Evolutionary conservation across 495 filamentous ascomycete species (phyloP).

Genomic region (Pseudevernia furfuracea): DNA sequence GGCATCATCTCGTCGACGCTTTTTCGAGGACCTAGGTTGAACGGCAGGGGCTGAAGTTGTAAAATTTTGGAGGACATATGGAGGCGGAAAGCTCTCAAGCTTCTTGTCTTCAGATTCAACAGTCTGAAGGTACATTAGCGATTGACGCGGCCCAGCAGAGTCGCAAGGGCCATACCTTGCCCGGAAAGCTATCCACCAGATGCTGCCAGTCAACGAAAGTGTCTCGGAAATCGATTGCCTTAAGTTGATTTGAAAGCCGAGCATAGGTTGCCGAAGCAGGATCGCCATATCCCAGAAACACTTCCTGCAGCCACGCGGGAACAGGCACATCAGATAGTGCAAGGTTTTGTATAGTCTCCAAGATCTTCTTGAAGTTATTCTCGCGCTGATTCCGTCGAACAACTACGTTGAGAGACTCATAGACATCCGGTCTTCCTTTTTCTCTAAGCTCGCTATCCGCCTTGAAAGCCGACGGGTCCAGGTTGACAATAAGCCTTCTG

Average conservation of each 20-base stretch:
- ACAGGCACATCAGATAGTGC: constrained; percentile 78
- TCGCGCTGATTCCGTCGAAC: constrained; percentile 78
- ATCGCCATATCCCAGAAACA: constrained; percentile 94
- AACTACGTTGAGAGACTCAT: constrained; percentile 79
- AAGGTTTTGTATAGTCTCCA: constrained; percentile 83
- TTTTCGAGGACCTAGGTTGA: constrained; percentile 53
- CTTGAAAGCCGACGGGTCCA: constrained; percentile 75
- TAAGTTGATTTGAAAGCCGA: constrained; percentile 67
- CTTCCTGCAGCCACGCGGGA: constrained; percentile 89
- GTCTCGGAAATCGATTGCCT: constrained; percentile 79
- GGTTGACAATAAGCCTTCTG: constrained; percentile 66
- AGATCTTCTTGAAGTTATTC: constrained; percentile 94
- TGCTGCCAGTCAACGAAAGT: constrained; percentile 96
- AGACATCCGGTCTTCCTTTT: constrained; percentile 65
- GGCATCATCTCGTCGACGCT: constrained; percentile 67
- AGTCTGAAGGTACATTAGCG: constrained; percentile 34
- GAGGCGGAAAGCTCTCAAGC: constrained; percentile 70
- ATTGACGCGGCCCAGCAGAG: background rate
- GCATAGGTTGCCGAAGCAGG: constrained; percentile 81
- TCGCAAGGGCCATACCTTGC: constrained; percentile 39
- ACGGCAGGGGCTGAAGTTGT: constrained; percentile 40
- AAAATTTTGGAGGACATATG: constrained; percentile 67
- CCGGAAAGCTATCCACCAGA: constrained; percentile 77
- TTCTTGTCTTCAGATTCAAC: constrained; percentile 68
- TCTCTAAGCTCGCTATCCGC: constrained; percentile 59